Percentiles rank a stretch among this genome's conserved stretches.
Evolutionary conservation across 768 basidiomycete genomes (phyloP).

Genomic region (Kwoniella sp.): DNA sequence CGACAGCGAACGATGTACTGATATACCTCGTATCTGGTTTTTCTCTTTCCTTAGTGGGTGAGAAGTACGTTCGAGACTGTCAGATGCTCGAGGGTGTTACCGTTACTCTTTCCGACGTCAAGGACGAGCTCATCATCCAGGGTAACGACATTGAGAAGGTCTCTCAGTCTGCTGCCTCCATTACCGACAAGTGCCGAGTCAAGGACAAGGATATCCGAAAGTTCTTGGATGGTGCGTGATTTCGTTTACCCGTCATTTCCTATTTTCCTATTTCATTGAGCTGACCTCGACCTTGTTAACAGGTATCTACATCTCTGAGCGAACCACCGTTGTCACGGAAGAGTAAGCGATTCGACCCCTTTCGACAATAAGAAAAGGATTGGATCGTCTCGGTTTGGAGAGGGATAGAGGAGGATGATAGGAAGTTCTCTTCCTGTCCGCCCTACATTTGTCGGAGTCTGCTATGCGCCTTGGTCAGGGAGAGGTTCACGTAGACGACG

Average conservation of each 20-base stretch:
- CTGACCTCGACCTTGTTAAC: too few species aligned
- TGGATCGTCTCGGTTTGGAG: conserved; percentile 4
- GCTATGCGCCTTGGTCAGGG: conserved; percentile 8
- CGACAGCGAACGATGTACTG: background rate
- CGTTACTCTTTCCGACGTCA: conserved; percentile 50
- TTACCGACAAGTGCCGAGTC: conserved; percentile 94
- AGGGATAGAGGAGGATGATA: background rate
- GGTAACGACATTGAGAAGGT: conserved; percentile 97
- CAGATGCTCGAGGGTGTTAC: conserved; percentile 80
- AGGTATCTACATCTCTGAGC: conserved; percentile 52
- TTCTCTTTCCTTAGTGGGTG: conserved; percentile 42
- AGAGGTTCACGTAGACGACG: conserved; percentile 19
- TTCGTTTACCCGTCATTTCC: too few species aligned
- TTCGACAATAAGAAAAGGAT: conserved; percentile 6
- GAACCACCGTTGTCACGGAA: conserved; percentile 50
- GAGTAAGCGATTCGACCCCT: conserved; percentile 16
- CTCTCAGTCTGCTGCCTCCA: conserved; percentile 95
- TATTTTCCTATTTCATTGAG: background rate
- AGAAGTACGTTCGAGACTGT: conserved; percentile 87
- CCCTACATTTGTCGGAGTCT: conserved; percentile 17
- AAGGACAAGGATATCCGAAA: conserved; percentile 99
- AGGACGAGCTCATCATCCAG: conserved; percentile 70
- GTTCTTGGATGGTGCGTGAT: conserved; percentile 77
- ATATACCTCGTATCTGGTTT: background rate
- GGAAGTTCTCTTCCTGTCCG: background rate